Base-by-base conservation (phyloP, 2,329 filamentous ascomycete genomes). In the Neurospora sp. region DNA sequence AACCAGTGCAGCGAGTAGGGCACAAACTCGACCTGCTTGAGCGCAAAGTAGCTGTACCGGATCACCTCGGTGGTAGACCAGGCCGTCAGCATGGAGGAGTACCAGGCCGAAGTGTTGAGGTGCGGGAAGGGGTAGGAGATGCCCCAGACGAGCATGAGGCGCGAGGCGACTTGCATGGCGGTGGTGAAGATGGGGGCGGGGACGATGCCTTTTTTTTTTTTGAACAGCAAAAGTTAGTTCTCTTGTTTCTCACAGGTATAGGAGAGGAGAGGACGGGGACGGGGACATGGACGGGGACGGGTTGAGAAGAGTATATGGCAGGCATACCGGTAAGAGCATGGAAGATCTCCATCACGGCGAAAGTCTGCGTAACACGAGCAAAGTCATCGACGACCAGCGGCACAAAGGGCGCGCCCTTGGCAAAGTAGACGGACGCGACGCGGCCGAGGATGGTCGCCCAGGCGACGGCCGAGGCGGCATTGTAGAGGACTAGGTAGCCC, bases 31-130 rank as follows among this genome's bases (percentile, higher is more conserved):
- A 84, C 82, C 39, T 96, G 86, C 75, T 88, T 89, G 76, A 93
- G 85, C 41, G 92, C 91, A 79, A 98, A 98, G 85, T 92, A 99
- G 66, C 88, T 87, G 85, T 99, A 99, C 69, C 96, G 90, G 76
- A 97, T 91, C 68, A 97, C 91, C 82, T 99, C 96, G 71, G 96
- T 97, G 71, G 92, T 80, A 73, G 89, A 91, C 95, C 96, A 98
- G 39, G 96, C 94, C 69, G 90, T 77, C 70, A 98, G 86, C 92
- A 97, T 93, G 76, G 85, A 87, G 74, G 88, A 84, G 84, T 94
- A 96, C 69, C 86, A 87, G 23, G 85, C 82, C 72, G 84, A 87
- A 68, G 81, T 77, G 71, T 88, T 88, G 68, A 91, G 86, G 69
- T 83, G 81, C 10, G 91, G 92, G 95, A 97, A 52, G 85, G 84